phyloP scores from a whole-genome alignment of 768 basidiomycete genomes.

The Calocybe indica region DNA sequence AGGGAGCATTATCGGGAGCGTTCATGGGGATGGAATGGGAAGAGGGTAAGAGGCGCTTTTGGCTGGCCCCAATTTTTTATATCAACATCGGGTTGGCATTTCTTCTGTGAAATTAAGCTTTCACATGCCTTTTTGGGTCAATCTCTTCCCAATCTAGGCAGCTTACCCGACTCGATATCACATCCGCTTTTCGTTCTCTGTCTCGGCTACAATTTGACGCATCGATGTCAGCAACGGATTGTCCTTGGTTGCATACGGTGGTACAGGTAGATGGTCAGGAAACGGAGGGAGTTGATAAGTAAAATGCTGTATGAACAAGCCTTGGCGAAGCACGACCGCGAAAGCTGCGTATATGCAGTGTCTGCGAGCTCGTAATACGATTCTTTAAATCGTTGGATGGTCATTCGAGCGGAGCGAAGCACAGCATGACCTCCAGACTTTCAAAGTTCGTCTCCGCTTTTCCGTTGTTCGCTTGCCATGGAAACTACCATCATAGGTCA shows the following conservation, averaged over 20 bases:
- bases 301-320: too few relatives aligned
- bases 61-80: constrained; percentile 24
- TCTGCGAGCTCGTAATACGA: too few relatives aligned
- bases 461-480: too few relatives aligned
- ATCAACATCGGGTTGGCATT: constrained; percentile 3
- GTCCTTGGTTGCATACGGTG: background rate
- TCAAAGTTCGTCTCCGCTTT: too few relatives aligned
- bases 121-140: constrained; percentile 9
- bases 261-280: background rate
- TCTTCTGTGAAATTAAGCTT: constrained; percentile 13
- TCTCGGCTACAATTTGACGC: background rate
- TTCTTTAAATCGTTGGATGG: too few relatives aligned
- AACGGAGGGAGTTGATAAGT: background rate
- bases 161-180: background rate
- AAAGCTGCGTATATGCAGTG: too few relatives aligned
- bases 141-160: constrained; percentile 5
- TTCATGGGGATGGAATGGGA: constrained; percentile 22
- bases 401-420: too few relatives aligned
- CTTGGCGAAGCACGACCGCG: too few relatives aligned
- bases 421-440: too few relatives aligned
- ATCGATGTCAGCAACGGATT: background rate
- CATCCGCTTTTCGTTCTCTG: background rate
- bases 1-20: constrained; percentile 24
- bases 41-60: constrained; percentile 25
- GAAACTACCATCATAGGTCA: too few relatives aligned